Base-by-base conservation (phyloP, 257 asterid species). In the Fraxinus cuspidata region DNA sequence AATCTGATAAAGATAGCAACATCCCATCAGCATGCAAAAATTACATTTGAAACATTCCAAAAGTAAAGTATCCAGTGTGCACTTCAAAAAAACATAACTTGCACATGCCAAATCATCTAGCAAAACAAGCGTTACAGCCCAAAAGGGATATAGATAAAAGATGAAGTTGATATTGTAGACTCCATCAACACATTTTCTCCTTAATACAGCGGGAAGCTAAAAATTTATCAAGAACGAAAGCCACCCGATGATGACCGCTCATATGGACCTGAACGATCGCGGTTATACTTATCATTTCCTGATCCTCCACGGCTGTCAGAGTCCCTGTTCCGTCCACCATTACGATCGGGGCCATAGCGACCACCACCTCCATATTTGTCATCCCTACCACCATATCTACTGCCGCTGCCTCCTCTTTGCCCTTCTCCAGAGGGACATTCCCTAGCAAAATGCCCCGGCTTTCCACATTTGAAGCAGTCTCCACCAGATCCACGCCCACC, bases 381-480 rank as follows among this genome's bases (percentile, higher is more conserved):
- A 78, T 88, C 96, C 42, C 90, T 83, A 35, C 92, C 93, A 38
- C 96, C 89, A 71, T 87, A 87, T 79, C 93, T 86, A 64, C 90
- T 75, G 40, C 76, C 79, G 1, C 76, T 71, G 0, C 89, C 86
- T 31, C 87, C 92, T 74, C 88, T 80, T 9, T 87, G 79, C 60
- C 92, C 96, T 47, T 90, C 97, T 38, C 89, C 88, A 10, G 87
- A 82, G 13, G 99, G 99, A 77, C 98, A 95, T 83, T 95, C 99
- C 74, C 99, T 86, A 69, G 97, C 97, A 80, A 93, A 95, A 83
- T 93, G 99, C 16, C 97, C 99, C 5, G 98, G 99, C 81, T 95
- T 95, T 65, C 98, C 98, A 85, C 99, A 93, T 74, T 86, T 93
- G 79, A 81, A 95, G 81, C 98, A 95, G 65, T 93, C 99, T 35